phyloP scores from a whole-genome alignment of 2,329 filamentous ascomycete genomes.

The Colletotrichum shisoi region DNA sequence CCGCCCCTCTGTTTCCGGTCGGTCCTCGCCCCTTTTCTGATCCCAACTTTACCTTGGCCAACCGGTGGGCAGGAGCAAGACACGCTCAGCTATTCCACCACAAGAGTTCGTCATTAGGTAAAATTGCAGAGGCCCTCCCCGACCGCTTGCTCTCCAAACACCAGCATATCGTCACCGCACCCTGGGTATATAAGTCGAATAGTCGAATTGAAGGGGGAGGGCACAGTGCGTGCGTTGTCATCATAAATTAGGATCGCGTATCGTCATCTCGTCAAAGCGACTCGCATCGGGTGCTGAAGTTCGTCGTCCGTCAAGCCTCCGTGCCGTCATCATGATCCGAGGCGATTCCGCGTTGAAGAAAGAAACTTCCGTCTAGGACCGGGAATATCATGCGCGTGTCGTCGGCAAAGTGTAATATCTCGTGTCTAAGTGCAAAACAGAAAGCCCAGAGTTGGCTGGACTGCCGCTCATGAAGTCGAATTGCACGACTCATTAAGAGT shows the following conservation, averaged over 20 bases:
- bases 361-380: constrained; percentile 45
- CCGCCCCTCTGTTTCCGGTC: not conserved
- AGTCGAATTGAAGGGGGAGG: constrained; percentile 50
- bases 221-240: constrained; percentile 42
- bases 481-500: constrained; percentile 28
- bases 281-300: constrained; percentile 18
- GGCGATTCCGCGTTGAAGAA: constrained; percentile 41
- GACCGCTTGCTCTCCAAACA: constrained; percentile 45
- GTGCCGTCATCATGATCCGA: constrained; percentile 37
- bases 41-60: not conserved
- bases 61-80: not conserved
- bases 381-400: constrained; percentile 49
- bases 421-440: constrained; percentile 46
- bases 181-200: constrained; percentile 54
- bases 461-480: constrained; percentile 32
- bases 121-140: constrained; percentile 44
- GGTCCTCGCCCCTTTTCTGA: not conserved
- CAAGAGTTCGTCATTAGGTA: constrained; percentile 40
- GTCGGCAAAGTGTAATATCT: constrained; percentile 46
- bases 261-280: constrained; percentile 40
- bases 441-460: constrained; percentile 28
- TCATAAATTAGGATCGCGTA: constrained; percentile 44
- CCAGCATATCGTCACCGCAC: constrained; percentile 42
- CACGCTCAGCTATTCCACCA: not conserved
- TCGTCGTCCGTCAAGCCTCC: constrained; percentile 25